Evolutionary conservation across 345 rosid species (phyloP), one percentile per base, ranked within the genome.

Genomic region (Hevea brasiliensis): DNA sequence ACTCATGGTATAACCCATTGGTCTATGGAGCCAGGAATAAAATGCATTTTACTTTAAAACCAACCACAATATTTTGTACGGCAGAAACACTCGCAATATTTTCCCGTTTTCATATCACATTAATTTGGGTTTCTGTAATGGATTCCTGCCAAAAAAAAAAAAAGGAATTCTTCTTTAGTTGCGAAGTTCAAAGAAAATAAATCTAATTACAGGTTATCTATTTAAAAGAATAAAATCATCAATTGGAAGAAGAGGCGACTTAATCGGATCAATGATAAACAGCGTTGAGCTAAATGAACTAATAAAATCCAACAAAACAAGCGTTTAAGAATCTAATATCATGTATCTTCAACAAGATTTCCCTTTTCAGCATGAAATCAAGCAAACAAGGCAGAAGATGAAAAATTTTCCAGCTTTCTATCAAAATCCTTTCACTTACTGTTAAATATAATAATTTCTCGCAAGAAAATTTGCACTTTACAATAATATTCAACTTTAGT

Each of bases 1-100:
- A 83, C 98, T 91, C 93, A 91, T 83, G 17, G 96, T 81, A 42
- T 91, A 88, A 70, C 98, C 95, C 97, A 89, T 93, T 84, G 90
- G 65, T 81, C 82, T 64, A 74, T 67, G 42, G 66, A 84, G 69
- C 73, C 61, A 29, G 70, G 68, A 65, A 76, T 51, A 76, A 67
- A 68, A 67, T 64, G 79, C 90, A 90, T 83, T 65, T 67, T 76
- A 83, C 53, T 63, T 71, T 42, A 79, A 72, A 77, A 76, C 45
- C 74, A 72, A 73, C 64, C 35, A 72, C 29, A 51, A 55, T 61
- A 55, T 50, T 62, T 57, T 23, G 3, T 6, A 69, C 26, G 7
- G 41, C 58, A 51, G 48, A 73, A 70, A 75, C 79, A 70, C 71
- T 64, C 26, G 61, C 58, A 67, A 41, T 35, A 26, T 21, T 44